Evolutionary conservation across 2,329 filamentous ascomycete genomes (phyloP), one percentile per base, ranked within the genome.

Genomic region (Laburnicola sp.): DNA sequence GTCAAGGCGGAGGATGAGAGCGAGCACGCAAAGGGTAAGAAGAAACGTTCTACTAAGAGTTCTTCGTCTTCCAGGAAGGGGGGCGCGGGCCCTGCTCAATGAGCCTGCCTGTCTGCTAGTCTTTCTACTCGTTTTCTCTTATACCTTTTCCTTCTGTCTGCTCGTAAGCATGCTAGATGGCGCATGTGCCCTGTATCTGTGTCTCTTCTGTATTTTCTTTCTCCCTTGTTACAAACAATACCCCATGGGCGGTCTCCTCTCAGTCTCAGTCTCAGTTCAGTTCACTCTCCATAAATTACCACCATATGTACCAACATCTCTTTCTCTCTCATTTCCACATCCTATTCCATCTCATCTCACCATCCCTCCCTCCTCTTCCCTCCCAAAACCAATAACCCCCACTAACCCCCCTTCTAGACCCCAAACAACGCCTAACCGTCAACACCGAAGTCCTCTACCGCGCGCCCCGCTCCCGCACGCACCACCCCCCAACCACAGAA

Each of bases 371-470:
- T 34, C 37, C 25, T 34, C 31, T 21, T 49, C 23, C 42, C 31
- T 40, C 42, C 42, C 32, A 25, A 31, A 28, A 11, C 16, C 22
- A 32, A 16, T 1, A 26, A 34, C 10, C 35, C 39, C 26, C 41
- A 45, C 42, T 16, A 53, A 45, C 31, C 31, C 46, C 35, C 43
- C 34, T 37, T 40, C 42, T 57, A 63, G 63, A 65, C 30, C 36
- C 53, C 10, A 58, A 64, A 43, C 66, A 64, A 21, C 70, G 69
- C 45, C 68, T 74, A 16, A 56, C 64, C 26, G 69, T 75, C 22
- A 71, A 75, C 60, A 78, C 78, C 48, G 75, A 79, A 57, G 78
- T 80, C 40, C 76, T 80, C 65, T 80, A 78, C 65, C 75, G 77
- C 46, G 76, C 78, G 59, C 72, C 74, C 57, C 72, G 64, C 38